Evolutionary conservation across 202 grass and related monocot species (phyloP).

Genomic region (Miscanthus sacchariflorus): DNA sequence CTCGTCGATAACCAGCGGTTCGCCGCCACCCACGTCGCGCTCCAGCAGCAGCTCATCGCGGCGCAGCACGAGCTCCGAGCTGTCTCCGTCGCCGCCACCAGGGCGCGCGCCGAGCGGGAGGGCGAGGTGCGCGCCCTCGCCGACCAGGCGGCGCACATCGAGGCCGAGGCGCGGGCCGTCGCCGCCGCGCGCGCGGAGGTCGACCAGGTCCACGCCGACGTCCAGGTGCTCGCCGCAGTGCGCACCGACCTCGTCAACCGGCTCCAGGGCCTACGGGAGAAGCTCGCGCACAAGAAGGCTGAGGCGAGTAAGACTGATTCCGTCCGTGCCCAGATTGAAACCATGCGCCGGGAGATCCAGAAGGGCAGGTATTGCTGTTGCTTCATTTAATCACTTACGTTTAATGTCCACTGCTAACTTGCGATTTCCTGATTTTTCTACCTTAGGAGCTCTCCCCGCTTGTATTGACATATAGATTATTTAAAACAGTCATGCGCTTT

Average conservation of each 20-base stretch:
- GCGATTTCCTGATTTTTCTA: not conserved
- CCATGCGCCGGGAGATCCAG: constrained; percentile 86
- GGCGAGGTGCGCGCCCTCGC: constrained; percentile 51
- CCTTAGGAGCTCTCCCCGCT: not conserved
- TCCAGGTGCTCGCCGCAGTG: constrained; percentile 52
- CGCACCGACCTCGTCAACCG: constrained; percentile 63
- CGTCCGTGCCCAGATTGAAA: constrained; percentile 66
- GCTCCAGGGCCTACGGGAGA: constrained; percentile 50
- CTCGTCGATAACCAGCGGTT: constrained; percentile 94
- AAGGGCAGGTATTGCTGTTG: constrained; percentile 80
- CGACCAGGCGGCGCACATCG: constrained; percentile 64
- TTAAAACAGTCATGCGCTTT: not conserved
- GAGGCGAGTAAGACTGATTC: constrained; percentile 52
- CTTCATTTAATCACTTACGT: not conserved
- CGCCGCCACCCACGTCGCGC: constrained; percentile 87
- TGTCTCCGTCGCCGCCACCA: constrained; percentile 53
- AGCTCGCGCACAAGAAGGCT: constrained; percentile 49
- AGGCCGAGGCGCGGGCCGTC: constrained; percentile 62
- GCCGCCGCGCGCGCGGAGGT: constrained; percentile 59
- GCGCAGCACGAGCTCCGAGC: constrained; percentile 79
- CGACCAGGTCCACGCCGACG: constrained; percentile 60
- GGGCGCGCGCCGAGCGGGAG: constrained; percentile 55
- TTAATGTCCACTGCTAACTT: constrained; percentile 10
- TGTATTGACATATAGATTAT: not conserved
- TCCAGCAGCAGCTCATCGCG: constrained; percentile 75